Base-by-base conservation (phyloP, 192 early-diverging fungal species). In the Podila clonocystis region DNA sequence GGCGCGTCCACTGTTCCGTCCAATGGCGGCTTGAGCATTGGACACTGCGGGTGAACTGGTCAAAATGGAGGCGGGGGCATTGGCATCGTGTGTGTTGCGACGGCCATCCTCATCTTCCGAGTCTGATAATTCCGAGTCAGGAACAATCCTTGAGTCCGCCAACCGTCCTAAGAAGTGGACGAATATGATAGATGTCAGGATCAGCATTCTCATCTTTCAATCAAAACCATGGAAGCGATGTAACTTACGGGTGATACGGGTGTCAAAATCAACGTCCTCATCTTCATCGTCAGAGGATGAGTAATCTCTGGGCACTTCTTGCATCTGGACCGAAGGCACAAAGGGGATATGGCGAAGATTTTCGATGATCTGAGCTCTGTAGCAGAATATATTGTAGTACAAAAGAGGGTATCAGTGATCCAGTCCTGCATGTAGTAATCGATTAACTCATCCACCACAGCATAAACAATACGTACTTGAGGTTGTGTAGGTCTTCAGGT, bases 401-500 rank as follows among this genome's bases (percentile, higher is more conserved):
- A 45, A 17, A 45, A 45, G 41, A 45, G 41, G 17, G 17, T 17
- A 45, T 45, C 11, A 45, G 41, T 17, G 41, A 45, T 1, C 15
- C 13, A 45, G 20, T 30, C 59, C 11, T 33, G 2, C 30, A 29
- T 8, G 64, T 1, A 20, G 31, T 24, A 11, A 29, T 9, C 22
- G 17, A 17, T 0, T 9, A 38, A 57, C 7, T 17, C 17, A n/a
- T 29, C 38, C 20, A 29, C 20, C 13, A 9, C 24, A 1, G 28
- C 0, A 33, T 49, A 5, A 12, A 67, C 29, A 36, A 58, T 20
- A 63, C 85, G 55, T 83, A 93, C 93, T 91, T 91, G 66, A 98
- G 92, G 58, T 91, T 89, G 64, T 95, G 92, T 45, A 99, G 88
- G 70, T 95, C 94, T 75, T 93, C 87, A 11, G 92, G 91, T 30